Conservation (phyloP, 176 grass and related monocot species). For the Areca catechu region DNA sequence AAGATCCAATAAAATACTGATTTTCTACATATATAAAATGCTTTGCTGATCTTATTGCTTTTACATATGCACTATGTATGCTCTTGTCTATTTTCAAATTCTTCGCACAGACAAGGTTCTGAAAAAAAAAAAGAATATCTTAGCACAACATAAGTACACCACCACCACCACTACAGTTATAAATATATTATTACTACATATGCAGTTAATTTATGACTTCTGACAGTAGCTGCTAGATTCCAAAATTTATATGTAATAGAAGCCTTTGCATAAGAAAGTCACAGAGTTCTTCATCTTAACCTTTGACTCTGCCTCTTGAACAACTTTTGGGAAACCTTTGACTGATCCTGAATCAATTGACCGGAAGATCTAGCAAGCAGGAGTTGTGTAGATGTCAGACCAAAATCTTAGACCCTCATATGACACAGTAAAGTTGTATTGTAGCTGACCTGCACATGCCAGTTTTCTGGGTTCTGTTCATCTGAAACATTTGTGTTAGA, state of each 20-base stretch:
- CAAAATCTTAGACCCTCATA: too few relatives aligned
- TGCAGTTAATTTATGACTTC: not conserved
- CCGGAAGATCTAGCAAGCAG: constrained; percentile 53
- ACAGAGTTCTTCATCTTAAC: constrained; percentile 18
- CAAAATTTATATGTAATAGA: too few relatives aligned
- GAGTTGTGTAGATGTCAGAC: too few relatives aligned
- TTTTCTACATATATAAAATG: constrained; percentile 96
- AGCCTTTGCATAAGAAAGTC: too few relatives aligned
- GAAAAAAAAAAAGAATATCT: constrained; percentile 17
- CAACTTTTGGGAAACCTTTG: constrained; percentile 75
- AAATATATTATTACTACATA: too few relatives aligned
- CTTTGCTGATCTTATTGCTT: constrained; percentile 78
- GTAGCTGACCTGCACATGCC: constrained; percentile 74
- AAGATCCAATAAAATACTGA: constrained; percentile 94
- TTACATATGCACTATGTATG: constrained; percentile 89
- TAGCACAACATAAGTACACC: too few relatives aligned
- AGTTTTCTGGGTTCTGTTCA: constrained; percentile 72
- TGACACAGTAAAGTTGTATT: too few relatives aligned
- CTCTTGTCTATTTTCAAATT: constrained; percentile 87
- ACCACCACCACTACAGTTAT: too few relatives aligned
- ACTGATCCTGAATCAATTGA: constrained; percentile 94
- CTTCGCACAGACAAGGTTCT: constrained; percentile 92
- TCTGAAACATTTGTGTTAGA: constrained; percentile 37
- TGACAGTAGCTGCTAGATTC: too few relatives aligned
- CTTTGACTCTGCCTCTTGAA: constrained; percentile 60